These are phyloP conservation scores for Ganoderma multipileum DNA, from an alignment of 1,284 basidiomycete genomes.

Conservation along the genomic window DNA sequence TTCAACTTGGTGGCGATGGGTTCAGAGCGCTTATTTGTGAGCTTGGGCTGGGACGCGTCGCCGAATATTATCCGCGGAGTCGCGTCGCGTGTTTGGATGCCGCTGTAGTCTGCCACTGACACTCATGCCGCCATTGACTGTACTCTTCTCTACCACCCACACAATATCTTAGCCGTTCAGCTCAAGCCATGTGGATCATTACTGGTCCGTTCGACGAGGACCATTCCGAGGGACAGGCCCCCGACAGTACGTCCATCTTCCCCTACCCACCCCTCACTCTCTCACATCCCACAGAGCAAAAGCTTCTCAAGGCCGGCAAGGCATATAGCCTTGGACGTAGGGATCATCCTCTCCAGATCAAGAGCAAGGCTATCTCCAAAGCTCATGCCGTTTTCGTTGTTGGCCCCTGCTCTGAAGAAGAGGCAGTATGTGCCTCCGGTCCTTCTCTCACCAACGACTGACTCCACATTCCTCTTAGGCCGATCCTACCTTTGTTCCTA, in stretches of 20 bases:
- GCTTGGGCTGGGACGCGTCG: no score
- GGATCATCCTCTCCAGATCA: conserved; percentile 51
- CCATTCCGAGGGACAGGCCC: conserved; percentile 38
- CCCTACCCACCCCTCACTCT: neutral
- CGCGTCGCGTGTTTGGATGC: no score
- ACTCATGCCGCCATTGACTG: no score
- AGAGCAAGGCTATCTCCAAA: conserved; percentile 66
- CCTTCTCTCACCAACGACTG: neutral
- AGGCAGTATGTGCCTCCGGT: conserved; percentile 53
- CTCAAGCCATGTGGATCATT: conserved; percentile 56
- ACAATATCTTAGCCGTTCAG: neutral
- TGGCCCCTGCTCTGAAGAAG: conserved; percentile 52
- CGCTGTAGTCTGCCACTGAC: no score
- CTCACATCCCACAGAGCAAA: conserved; percentile 52
- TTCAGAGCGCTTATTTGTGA: no score
- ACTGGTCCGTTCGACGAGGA: conserved; percentile 59
- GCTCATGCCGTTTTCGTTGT: conserved; percentile 63
- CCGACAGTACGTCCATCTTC: conserved; percentile 44
- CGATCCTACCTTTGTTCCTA: conserved; percentile 28
- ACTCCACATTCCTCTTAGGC: conserved; percentile 14
- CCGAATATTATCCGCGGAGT: no score
- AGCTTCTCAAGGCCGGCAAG: conserved; percentile 64
- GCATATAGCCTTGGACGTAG: conserved; percentile 63
- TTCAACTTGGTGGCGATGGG: no score
- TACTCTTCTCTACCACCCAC: neutral